These are phyloP conservation scores for Tothia fuscella DNA, from an alignment of 2,329 filamentous ascomycete species.

Conservation along the genomic window DNA sequence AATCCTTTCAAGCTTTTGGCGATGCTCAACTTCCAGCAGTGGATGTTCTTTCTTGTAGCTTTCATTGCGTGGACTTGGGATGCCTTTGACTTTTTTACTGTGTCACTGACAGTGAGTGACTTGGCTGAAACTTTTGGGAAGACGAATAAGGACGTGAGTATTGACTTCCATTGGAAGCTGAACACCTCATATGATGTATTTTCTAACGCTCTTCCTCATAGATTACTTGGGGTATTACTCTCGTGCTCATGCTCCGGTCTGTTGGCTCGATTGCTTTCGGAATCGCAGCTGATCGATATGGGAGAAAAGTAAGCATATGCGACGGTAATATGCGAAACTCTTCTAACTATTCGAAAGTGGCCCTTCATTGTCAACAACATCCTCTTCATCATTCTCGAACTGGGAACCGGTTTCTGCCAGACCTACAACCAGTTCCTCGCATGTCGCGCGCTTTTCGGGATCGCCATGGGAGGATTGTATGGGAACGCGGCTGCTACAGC, in stretches of 20 bases:
- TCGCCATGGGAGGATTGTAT: constrained; percentile 46
- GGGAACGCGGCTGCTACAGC: constrained; percentile 33
- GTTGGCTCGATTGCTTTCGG: constrained; percentile 49
- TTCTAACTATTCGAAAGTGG: constrained; percentile 20
- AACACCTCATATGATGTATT: neutral
- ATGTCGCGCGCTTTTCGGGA: constrained; percentile 48
- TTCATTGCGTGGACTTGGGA: constrained; percentile 42
- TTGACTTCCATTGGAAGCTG: constrained; percentile 45
- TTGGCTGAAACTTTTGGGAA: constrained; percentile 43
- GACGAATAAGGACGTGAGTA: constrained; percentile 36
- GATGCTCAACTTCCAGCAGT: constrained; percentile 14
- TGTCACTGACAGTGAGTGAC: constrained; percentile 32
- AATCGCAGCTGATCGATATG: constrained; percentile 40
- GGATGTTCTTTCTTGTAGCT: constrained; percentile 14
- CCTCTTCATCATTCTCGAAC: constrained; percentile 48
- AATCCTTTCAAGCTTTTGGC: constrained; percentile 37
- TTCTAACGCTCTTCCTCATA: no score
- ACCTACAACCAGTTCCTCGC: constrained; percentile 48
- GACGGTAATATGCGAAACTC: constrained; percentile 13
- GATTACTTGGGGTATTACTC: constrained; percentile 28
- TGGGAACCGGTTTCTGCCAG: constrained; percentile 47
- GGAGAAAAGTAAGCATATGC: constrained; percentile 29
- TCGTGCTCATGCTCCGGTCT: constrained; percentile 49
- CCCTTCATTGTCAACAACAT: constrained; percentile 49
- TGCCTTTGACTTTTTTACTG: constrained; percentile 50